Conservation (phyloP, 2,329 filamentous ascomycete species). For the Penicillium sp. region DNA sequence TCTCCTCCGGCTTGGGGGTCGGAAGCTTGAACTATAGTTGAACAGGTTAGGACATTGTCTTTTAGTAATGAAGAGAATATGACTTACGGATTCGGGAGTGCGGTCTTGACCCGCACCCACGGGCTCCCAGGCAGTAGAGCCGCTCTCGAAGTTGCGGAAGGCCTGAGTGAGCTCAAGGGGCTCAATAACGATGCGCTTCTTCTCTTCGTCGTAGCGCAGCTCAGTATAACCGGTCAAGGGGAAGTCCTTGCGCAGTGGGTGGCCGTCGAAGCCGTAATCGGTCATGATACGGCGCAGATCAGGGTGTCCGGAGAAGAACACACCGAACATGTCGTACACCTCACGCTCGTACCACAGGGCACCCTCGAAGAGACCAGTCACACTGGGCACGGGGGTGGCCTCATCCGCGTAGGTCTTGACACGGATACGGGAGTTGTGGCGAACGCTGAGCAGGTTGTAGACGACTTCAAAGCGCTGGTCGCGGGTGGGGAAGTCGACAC, state of each 20-base stretch:
- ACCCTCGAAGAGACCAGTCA: slow-evolving; percentile 83
- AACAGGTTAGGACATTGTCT: slow-evolving; percentile 8
- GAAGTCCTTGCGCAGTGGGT: slow-evolving; percentile 97
- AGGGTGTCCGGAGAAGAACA: slow-evolving; percentile 94
- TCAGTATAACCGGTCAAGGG: slow-evolving; percentile 97
- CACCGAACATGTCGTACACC: slow-evolving; percentile 94
- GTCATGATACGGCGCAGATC: slow-evolving; percentile 98
- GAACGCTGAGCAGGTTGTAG: slow-evolving; percentile 93
- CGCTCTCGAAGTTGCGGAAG: slow-evolving; percentile 96
- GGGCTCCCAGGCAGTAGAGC: slow-evolving; percentile 69
- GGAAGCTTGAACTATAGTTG: slow-evolving; percentile 76
- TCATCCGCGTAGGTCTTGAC: slow-evolving; percentile 99
- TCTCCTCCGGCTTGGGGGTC: slow-evolving; percentile 90
- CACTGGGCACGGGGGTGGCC: slow-evolving; percentile 84
- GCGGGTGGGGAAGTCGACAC: slow-evolving; percentile 91
- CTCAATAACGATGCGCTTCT: slow-evolving; percentile 98
- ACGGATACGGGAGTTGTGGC: slow-evolving; percentile 93
- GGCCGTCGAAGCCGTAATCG: slow-evolving; percentile 97
- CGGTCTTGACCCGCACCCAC: slow-evolving; percentile 70
- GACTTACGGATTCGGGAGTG: slow-evolving; percentile 67
- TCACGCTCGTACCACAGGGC: slow-evolving; percentile 99
- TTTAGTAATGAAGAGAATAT: not conserved
- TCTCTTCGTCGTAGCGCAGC: slow-evolving; percentile 97
- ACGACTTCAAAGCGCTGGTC: slow-evolving; percentile 96
- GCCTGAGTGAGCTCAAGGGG: slow-evolving; percentile 96